Evolutionary conservation across 805 yeast genomes (phyloP), one percentile per base, ranked within the genome.

Genomic region (Candida tallmaniae): DNA sequence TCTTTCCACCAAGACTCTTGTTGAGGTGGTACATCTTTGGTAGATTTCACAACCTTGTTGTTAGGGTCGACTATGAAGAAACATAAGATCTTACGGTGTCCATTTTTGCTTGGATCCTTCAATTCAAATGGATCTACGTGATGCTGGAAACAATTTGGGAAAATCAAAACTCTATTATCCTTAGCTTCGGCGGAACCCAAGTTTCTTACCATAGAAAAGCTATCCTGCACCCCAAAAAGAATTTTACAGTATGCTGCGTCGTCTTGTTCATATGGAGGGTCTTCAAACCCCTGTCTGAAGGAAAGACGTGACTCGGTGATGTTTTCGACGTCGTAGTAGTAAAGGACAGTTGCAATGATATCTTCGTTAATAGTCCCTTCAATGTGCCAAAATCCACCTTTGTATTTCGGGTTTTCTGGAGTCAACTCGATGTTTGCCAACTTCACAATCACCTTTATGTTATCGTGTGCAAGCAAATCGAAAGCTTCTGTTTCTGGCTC

Each of bases 361-460:
- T 62, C 60, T 41, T 66, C 73, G 39, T 60, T 60, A 16, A 54
- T 52, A 6, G 64, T 51, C 1, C 71, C 73, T 44, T 66, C 70
- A 1, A 65, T 56, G 35, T 66, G 71, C 71, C 71, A 66, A 2
- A 63, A 41, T 1, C 71, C 70, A 3, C 72, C 72, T 2, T 43
- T 35, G 34, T 65, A 66, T 2, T 32, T 33, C 2, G 70, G 65
- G 18, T 54, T 56, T 28, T 65, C 67, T 0, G 72, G 70, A 1
- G 67, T 61, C 32, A 66, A 46, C 34, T 59, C 61, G 29, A 66
- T 66, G 38, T 58, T 60, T 14, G 70, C 69, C 41, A 66, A 25
- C 36, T 66, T 66, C 8, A 54, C 61, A 28, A 66, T 60, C 2
- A 66, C 68, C 38, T 64, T 61, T 27, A 62, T 36, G 12, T 50